phyloP scores from a whole-genome alignment of 164 flowering plant genomes.

The Dillenia suffruticosa region DNA sequence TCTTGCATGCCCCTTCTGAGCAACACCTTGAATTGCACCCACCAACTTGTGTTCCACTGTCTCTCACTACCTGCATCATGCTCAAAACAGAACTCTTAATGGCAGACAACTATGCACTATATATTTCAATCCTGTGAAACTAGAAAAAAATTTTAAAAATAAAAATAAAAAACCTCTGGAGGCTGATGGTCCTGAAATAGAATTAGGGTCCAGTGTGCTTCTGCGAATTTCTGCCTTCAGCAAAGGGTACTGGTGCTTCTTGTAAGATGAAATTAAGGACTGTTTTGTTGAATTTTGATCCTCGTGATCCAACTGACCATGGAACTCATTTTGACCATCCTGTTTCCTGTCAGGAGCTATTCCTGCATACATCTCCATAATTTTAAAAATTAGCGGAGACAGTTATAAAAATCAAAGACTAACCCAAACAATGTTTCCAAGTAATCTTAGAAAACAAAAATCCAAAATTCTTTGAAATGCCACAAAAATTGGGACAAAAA shows the following conservation, averaged over 20 bases:
- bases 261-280: constrained; percentile 51
- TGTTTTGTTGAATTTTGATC: constrained; percentile 56
- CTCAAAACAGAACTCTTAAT: not conserved
- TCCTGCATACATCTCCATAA: constrained; percentile 35
- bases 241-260: constrained; percentile 38
- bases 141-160: not conserved
- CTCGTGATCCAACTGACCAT: constrained; percentile 36
- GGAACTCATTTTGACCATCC: constrained; percentile 29
- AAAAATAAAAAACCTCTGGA: constrained; percentile 28
- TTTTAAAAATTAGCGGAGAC: no score
- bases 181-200: constrained; percentile 13
- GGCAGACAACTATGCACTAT: no score
- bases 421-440: no score
- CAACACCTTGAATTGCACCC: constrained; percentile 70
- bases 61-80: constrained; percentile 28
- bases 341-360: constrained; percentile 38
- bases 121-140: not conserved
- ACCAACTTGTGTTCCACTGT: constrained; percentile 68
- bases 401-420: no score
- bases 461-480: no score
- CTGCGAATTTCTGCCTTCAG: constrained; percentile 50
- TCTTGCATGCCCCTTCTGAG: constrained; percentile 68
- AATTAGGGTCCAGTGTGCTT: constrained; percentile 8
- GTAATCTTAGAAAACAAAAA: no score
- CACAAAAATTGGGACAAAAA: no score